A percentile compares a stretch with the other conserved stretches of the same genome.
These are phyloP conservation scores for Chaetomiaceae sp. DNA, from an alignment of 2,329 filamentous ascomycete genomes.

Conservation along the genomic window DNA sequence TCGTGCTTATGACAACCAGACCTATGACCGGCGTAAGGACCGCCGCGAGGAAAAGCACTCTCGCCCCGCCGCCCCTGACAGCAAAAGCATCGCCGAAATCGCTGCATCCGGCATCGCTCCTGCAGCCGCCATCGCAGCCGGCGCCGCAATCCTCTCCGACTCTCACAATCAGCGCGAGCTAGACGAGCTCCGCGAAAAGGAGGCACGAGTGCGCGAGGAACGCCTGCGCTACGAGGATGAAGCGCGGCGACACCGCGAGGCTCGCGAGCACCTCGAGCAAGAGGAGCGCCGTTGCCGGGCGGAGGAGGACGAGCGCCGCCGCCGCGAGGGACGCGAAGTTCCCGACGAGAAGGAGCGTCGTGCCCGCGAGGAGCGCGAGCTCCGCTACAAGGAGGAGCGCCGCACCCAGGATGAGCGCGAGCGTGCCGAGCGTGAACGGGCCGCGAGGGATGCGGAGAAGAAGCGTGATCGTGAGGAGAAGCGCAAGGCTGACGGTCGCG, in stretches of 20 bases:
- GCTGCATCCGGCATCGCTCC: conserved; percentile 47
- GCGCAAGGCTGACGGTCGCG: conserved; percentile 19
- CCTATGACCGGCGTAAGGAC: conserved; percentile 1
- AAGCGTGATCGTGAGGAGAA: conserved; percentile 31
- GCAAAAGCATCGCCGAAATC: conserved; percentile 39
- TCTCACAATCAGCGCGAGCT: conserved; percentile 29
- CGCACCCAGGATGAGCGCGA: conserved; percentile 20
- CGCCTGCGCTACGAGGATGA: conserved; percentile 24
- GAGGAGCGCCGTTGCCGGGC: conserved; percentile 24
- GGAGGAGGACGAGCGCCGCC: conserved; percentile 19
- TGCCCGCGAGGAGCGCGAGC: conserved; percentile 21
- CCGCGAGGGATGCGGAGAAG: conserved; percentile 21
- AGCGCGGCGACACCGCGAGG: conserved; percentile 24
- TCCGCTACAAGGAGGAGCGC: conserved; percentile 26
- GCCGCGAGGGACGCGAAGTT: conserved; percentile 27
- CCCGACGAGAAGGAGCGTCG: conserved; percentile 27
- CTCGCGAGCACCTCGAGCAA: conserved; percentile 20
- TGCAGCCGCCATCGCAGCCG: conserved; percentile 38
- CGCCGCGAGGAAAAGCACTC: conserved; percentile 28
- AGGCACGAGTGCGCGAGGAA: conserved; percentile 14
- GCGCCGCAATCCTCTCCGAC: conserved; percentile 27
- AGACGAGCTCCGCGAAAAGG: conserved; percentile 19
- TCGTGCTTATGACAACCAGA: not conserved
- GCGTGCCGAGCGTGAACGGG: conserved; percentile 13
- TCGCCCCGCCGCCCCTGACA: conserved; percentile 34